Evolutionary conservation across 176 grass and related monocot species (phyloP).

Genomic region (Zizania latifolia): DNA sequence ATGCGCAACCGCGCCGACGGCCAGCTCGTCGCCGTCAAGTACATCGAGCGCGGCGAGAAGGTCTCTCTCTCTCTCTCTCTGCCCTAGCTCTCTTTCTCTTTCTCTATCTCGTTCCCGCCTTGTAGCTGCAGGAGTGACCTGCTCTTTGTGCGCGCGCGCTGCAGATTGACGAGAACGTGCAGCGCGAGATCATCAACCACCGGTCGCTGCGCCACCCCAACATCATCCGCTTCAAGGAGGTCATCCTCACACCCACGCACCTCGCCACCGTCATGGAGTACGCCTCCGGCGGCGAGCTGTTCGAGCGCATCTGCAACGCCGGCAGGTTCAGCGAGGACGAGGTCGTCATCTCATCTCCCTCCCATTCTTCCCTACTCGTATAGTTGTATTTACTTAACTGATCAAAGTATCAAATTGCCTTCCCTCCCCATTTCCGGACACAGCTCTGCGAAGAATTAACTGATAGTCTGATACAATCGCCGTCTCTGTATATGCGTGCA

Average conservation of each 20-base stretch:
- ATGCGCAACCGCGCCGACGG: conserved; percentile 67
- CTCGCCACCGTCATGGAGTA: conserved; percentile 90
- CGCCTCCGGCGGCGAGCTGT: conserved; percentile 67
- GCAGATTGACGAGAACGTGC: conserved; percentile 98
- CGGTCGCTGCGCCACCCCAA: conserved; percentile 82
- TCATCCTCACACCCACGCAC: conserved; percentile 71
- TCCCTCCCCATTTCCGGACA: too few relatives aligned
- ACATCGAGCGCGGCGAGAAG: conserved; percentile 83
- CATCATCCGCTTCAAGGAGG: conserved; percentile 95
- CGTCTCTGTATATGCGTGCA: not conserved
- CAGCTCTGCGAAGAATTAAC: too few relatives aligned
- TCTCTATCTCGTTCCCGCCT: too few relatives aligned
- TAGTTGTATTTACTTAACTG: not conserved
- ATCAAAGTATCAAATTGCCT: not conserved
- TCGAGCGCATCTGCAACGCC: conserved; percentile 78
- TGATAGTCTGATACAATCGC: not conserved
- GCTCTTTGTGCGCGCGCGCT: not conserved
- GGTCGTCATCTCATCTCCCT: conserved; percentile 26
- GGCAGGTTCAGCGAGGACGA: conserved; percentile 81
- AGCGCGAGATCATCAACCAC: conserved; percentile 96
- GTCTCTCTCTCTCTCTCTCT: not conserved
- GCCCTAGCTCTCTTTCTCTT: too few relatives aligned
- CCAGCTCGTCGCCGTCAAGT: conserved; percentile 87
- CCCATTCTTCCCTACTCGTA: too few relatives aligned
- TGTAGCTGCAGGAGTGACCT: too few relatives aligned